Evolutionary conservation across 208 protist genomes (phyloP), one percentile per base, ranked within the genome.

Genomic region (Porcisia hertigi): DNA sequence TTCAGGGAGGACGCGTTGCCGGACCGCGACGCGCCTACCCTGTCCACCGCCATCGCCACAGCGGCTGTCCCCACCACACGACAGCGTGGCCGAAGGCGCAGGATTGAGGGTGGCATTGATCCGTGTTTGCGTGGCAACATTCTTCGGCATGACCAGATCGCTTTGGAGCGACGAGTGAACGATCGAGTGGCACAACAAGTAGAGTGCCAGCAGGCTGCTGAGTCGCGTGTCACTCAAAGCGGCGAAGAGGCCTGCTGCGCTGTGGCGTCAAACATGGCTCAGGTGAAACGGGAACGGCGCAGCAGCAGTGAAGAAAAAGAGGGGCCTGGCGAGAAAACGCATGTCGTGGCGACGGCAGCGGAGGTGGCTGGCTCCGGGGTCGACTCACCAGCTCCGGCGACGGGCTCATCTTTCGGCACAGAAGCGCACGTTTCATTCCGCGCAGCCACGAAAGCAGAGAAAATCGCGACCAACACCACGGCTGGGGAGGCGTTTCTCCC

Each of bases 81-180:
- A 20, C 49, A 63, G 62, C 75, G 76, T 7, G 72, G 74, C 2
- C 70, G 75, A 34, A 74, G 62, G 66, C 69, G 60, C 41, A 71
- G 77, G 47, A 63, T 72, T 39, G 76, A 80, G 52, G 80, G 80
- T 16, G 76, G 71, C n/a, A 71, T 85, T n/a, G 72, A 81, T 71
- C 58, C 65, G 20, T 34, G 69, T 3, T 49, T 81, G 45, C 34
- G 72, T n/a, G 59, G 69, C 3, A 30, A 18, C 41, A 16, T 71
- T 11, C 16, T 81, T 34, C 54, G 73, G 30, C 81, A 85, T 58
- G 77, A 81, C 30, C 81, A 83, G 60, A 55, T 62, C 7, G 71
- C 60, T 3, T 55, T 87, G 47, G 75, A 80, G 75, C 43, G 60
- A 1, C 54, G 36, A 14, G 62, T 79, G 47, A 36, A 66, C 1